Percentiles rank a stretch among this genome's conserved stretches.
phyloP scores from a whole-genome alignment of 2,329 filamentous ascomycete genomes.

The Fusarium sp. region DNA sequence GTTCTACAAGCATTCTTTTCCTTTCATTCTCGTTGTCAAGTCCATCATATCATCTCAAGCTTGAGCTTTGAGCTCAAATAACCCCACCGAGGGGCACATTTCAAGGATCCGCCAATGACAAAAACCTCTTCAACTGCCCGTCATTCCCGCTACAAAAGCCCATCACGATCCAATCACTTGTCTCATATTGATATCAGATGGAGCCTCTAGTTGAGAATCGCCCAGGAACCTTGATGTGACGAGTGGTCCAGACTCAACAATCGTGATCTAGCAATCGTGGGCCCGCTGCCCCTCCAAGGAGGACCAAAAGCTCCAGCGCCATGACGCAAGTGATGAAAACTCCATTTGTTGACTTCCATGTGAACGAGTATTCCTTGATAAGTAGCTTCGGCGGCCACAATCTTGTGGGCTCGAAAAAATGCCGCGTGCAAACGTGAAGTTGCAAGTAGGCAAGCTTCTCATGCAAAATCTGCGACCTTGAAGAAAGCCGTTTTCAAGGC shows the following conservation, averaged over 20 bases:
- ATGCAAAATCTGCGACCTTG: neutral
- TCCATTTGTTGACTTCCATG: neutral
- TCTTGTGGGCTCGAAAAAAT: neutral
- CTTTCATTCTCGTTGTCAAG: neutral
- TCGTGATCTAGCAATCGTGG: constrained; percentile 30
- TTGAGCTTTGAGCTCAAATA: constrained; percentile 7
- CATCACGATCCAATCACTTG: constrained; percentile 33
- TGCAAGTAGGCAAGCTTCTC: neutral
- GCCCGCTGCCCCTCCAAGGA: constrained; percentile 21
- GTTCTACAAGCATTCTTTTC: neutral
- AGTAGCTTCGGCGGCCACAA: neutral
- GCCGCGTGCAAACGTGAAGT: neutral
- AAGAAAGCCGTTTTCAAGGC: neutral
- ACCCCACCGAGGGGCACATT: constrained; percentile 38
- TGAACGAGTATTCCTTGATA: neutral
- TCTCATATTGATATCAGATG: constrained; percentile 32
- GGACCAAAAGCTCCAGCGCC: constrained; percentile 17
- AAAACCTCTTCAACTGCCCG: constrained; percentile 16
- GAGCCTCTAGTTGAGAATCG: constrained; percentile 16
- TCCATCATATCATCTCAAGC: constrained; percentile 20
- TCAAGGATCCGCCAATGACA: constrained; percentile 18
- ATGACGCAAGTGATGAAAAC: constrained; percentile 22
- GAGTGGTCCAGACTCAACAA: constrained; percentile 21
- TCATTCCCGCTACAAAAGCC: constrained; percentile 23
- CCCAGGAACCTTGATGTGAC: constrained; percentile 29